Conservation (phyloP, 2,329 filamentous ascomycete genomes). For the Waltergamsia citrina region DNA sequence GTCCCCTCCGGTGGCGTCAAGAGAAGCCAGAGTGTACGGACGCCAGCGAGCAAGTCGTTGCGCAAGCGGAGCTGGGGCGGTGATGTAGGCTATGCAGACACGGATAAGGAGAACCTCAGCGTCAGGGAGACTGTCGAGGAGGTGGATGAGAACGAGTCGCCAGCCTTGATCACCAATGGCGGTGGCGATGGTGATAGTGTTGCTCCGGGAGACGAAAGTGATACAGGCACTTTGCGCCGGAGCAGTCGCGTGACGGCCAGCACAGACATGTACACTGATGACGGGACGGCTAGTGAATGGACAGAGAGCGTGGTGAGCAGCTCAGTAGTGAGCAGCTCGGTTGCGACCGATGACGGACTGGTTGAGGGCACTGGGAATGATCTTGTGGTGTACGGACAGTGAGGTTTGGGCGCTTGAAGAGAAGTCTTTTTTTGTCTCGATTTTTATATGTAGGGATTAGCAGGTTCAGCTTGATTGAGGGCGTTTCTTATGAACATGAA, state of each 20-base stretch:
- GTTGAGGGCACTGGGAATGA: slow-evolving; percentile 14
- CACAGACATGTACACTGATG: slow-evolving; percentile 26
- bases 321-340: slow-evolving; percentile 9
- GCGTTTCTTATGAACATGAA: no score
- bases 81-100: slow-evolving; percentile 35
- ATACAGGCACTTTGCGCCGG: slow-evolving; percentile 34
- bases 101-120: slow-evolving; percentile 54
- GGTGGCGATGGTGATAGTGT: slow-evolving; percentile 11
- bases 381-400: slow-evolving; percentile 23
- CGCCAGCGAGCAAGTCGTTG: slow-evolving; percentile 35
- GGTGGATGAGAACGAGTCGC: slow-evolving; percentile 21
- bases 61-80: slow-evolving; percentile 66
- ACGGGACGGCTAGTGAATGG: slow-evolving; percentile 38
- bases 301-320: slow-evolving; percentile 31
- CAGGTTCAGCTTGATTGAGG: no score
- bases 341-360: slow-evolving; percentile 13
- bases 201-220: slow-evolving; percentile 8
- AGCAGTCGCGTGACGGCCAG: slow-evolving; percentile 35
- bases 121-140: slow-evolving; percentile 57
- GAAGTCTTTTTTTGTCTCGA: background rate
- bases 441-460: background rate
- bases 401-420: slow-evolving; percentile 1
- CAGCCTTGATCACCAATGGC: slow-evolving; percentile 13
- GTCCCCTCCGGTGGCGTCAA: slow-evolving; percentile 55
- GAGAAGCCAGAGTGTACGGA: slow-evolving; percentile 70